phyloP scores from a whole-genome alignment of 257 asterid genomes.

The Ilex asprella region DNA sequence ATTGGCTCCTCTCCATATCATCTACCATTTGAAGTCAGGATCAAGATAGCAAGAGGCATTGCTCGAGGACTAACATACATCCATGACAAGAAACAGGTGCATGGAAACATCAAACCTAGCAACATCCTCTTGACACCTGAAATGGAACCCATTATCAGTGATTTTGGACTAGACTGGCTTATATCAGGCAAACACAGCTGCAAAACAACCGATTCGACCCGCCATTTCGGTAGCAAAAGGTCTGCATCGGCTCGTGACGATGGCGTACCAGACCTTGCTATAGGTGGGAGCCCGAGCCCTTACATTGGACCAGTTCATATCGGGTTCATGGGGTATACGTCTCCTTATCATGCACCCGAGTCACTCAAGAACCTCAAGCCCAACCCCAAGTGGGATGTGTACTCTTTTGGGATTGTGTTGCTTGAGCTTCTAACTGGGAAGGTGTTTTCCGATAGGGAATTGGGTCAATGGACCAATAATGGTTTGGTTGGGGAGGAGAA shows the following conservation, averaged over 20 bases:
- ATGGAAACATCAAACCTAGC: slow-evolving; percentile 91
- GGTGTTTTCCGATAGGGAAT: slow-evolving; percentile 67
- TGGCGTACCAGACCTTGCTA: slow-evolving; percentile 12
- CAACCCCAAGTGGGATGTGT: slow-evolving; percentile 81
- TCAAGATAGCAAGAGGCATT: slow-evolving; percentile 76
- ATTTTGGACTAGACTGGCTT: slow-evolving; percentile 69
- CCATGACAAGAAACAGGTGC: slow-evolving; percentile 86
- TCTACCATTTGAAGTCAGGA: slow-evolving; percentile 50
- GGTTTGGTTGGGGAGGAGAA: slow-evolving; percentile 43
- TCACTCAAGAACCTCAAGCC: slow-evolving; percentile 69
- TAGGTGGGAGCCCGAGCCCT: slow-evolving; percentile 28
- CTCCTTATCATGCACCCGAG: slow-evolving; percentile 91
- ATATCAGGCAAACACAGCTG: slow-evolving; percentile 38
- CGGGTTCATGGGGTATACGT: slow-evolving; percentile 45
- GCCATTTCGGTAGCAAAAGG: slow-evolving; percentile 72
- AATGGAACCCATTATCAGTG: slow-evolving; percentile 79
- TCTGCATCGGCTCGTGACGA: slow-evolving; percentile 12
- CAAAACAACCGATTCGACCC: slow-evolving; percentile 35
- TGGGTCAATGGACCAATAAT: slow-evolving; percentile 44
- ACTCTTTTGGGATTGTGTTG: slow-evolving; percentile 75
- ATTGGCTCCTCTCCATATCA: slow-evolving; percentile 71
- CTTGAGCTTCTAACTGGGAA: slow-evolving; percentile 78
- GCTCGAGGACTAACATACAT: slow-evolving; percentile 75
- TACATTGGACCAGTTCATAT: slow-evolving; percentile 30
- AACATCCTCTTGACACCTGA: slow-evolving; percentile 73